A percentile compares a stretch with the other conserved stretches of the same genome.
Conservation (phyloP, 495 filamentous ascomycete genomes). For the Hypoxylon crocopeplum region DNA sequence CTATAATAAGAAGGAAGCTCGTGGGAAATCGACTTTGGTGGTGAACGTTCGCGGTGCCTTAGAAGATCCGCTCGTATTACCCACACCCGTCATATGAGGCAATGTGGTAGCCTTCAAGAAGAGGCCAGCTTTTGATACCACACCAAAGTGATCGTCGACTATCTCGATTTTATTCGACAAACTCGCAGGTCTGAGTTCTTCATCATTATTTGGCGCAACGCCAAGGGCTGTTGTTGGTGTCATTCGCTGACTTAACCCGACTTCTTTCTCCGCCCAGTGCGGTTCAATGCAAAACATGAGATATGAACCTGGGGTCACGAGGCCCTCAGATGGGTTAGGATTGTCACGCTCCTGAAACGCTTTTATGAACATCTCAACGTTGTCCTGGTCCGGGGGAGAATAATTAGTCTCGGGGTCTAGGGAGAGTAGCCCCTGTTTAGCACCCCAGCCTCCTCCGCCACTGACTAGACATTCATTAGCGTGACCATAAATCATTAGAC, state of each 20-base stretch:
- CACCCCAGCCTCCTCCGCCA: conserved; percentile 90
- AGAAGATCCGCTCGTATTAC: not conserved
- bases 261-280: conserved; percentile 23
- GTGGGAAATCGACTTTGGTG: conserved; percentile 21
- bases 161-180: conserved; percentile 21
- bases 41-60: conserved; percentile 16
- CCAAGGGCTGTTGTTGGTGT: conserved; percentile 19
- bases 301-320: conserved; percentile 52
- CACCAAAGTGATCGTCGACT: conserved; percentile 48
- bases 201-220: conserved; percentile 26
- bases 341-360: conserved; percentile 38
- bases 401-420: conserved; percentile 72
- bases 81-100: conserved; percentile 2
- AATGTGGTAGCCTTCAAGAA: conserved; percentile 38
- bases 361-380: conserved; percentile 39
- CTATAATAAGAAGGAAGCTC: conserved; percentile 17
- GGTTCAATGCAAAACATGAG: conserved; percentile 58
- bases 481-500: not conserved
- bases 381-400: conserved; percentile 35
- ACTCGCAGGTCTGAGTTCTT: not conserved
- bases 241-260: conserved; percentile 5
- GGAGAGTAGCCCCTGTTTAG: conserved; percentile 82
- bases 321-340: conserved; percentile 28
- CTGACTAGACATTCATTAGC: conserved; percentile 61
- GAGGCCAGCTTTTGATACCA: conserved; percentile 48